Conservation (phyloP, 1,284 basidiomycete genomes). For the Athelia sp. region DNA sequence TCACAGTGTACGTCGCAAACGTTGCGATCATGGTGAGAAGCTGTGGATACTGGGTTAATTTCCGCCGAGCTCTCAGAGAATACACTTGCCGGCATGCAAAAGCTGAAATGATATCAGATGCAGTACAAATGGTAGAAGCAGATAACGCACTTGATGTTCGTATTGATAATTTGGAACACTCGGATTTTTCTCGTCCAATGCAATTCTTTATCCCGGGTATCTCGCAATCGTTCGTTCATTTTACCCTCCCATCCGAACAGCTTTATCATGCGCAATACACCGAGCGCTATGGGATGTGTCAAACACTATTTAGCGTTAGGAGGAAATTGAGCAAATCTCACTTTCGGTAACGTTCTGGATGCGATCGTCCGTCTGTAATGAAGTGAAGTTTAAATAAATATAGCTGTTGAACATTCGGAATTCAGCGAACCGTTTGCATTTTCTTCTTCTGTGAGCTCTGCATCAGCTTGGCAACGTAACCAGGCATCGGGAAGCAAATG, state of each 20-base stretch:
- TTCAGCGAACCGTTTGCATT: constrained; percentile 20
- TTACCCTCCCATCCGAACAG: constrained; percentile 56
- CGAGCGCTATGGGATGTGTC: constrained; percentile 12
- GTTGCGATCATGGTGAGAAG: too few species aligned
- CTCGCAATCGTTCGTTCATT: constrained; percentile 36
- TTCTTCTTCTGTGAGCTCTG: constrained; percentile 26
- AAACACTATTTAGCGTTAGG: constrained; percentile 1
- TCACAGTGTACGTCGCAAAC: too few species aligned
- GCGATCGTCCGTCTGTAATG: constrained; percentile 27
- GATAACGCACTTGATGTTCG: constrained; percentile 29
- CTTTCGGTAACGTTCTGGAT: constrained; percentile 33
- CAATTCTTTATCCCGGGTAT: constrained; percentile 55
- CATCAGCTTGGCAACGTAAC: constrained; percentile 33
- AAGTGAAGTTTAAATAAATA: background rate
- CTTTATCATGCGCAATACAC: constrained; percentile 43
- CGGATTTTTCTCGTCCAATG: constrained; percentile 36
- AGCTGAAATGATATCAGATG: too few species aligned
- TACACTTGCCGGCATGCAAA: too few species aligned
- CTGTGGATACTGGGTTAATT: too few species aligned
- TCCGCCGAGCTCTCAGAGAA: too few species aligned
- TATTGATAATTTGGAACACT: constrained; percentile 31
- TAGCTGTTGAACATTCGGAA: background rate
- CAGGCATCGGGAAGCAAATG: constrained; percentile 47
- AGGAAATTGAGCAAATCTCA: constrained; percentile 10
- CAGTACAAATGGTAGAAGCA: too few species aligned